These are phyloP conservation scores for Chlamydomonas eustigma DNA, from an alignment of 139 green algal genomes.

Conservation along the genomic window DNA sequence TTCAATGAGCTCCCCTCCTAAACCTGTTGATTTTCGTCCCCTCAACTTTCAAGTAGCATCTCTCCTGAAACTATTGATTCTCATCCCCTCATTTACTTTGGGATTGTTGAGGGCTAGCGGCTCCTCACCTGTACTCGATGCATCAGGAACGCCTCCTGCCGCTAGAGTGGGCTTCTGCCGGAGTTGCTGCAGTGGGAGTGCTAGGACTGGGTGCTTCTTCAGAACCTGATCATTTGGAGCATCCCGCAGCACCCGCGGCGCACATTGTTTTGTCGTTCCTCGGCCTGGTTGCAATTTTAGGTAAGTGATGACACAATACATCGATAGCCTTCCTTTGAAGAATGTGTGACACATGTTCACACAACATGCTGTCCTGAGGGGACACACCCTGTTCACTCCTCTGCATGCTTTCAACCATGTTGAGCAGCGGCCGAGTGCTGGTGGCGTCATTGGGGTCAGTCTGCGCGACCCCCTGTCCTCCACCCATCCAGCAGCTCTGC, in stretches of 20 bases:
- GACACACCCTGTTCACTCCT: background rate
- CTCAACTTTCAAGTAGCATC: no score
- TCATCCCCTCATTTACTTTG: no score
- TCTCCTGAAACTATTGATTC: no score
- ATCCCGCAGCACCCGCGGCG: conserved; percentile 1
- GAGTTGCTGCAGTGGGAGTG: conserved; percentile 47
- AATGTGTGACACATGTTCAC: no score
- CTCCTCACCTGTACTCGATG: no score
- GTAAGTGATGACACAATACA: conserved; percentile 11
- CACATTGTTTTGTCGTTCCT: conserved; percentile 19
- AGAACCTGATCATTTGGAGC: conserved; percentile 11
- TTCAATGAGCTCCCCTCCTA: no score
- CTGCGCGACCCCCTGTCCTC: background rate
- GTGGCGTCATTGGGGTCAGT: conserved; percentile 24
- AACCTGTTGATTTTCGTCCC: no score
- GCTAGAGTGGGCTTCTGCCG: conserved; percentile 62
- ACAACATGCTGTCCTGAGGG: no score
- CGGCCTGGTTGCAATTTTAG: conserved; percentile 14
- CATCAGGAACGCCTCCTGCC: conserved; percentile 28
- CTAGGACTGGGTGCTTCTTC: conserved; percentile 51
- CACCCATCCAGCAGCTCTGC: background rate
- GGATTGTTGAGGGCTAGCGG: no score
- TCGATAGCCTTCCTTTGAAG: no score
- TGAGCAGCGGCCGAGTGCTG: conserved; percentile 21
- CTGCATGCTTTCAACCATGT: background rate